These are phyloP conservation scores for Penicillium sp. DNA, from an alignment of 2,329 filamentous ascomycete species.

Conservation along the genomic window DNA sequence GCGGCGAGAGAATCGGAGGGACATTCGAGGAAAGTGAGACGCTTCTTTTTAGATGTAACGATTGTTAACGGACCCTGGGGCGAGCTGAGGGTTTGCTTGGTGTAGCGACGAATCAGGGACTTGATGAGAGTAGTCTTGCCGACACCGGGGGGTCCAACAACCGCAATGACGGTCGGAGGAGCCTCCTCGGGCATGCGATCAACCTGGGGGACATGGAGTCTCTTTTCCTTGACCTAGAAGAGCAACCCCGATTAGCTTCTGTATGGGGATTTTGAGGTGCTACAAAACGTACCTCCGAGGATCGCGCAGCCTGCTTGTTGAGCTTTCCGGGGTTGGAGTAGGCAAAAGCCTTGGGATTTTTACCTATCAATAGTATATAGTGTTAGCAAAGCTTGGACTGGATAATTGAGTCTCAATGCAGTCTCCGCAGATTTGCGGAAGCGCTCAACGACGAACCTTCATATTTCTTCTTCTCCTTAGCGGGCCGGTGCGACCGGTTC, in stretches of 20 bases:
- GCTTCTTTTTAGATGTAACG: conserved; percentile 92
- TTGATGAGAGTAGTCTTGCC: conserved; percentile 96
- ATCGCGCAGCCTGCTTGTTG: conserved; percentile 63
- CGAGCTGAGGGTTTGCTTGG: conserved; percentile 89
- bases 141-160: conserved; percentile 90
- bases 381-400: not conserved
- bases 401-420: conserved; percentile 2
- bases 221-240: conserved; percentile 85
- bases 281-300: conserved; percentile 51
- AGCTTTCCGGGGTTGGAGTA: conserved; percentile 79
- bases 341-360: conserved; percentile 88
- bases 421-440: conserved; percentile 13
- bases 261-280: not conserved
- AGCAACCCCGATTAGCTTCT: conserved; percentile 13
- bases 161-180: conserved; percentile 86
- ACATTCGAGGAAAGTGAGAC: conserved; percentile 93
- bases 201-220: conserved; percentile 92
- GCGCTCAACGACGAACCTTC: conserved; percentile 51
- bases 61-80: conserved; percentile 92
- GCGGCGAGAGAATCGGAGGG: conserved; percentile 89
- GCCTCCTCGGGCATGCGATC: conserved; percentile 95
- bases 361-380: conserved; percentile 49
- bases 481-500: conserved; percentile 80
- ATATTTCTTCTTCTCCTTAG: conserved; percentile 84
- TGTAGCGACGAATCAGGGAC: conserved; percentile 88